A percentile compares a stretch with the other conserved stretches of the same genome.
phyloP scores from a whole-genome alignment of 345 rosid genomes.

The Aquilaria malaccensis region DNA sequence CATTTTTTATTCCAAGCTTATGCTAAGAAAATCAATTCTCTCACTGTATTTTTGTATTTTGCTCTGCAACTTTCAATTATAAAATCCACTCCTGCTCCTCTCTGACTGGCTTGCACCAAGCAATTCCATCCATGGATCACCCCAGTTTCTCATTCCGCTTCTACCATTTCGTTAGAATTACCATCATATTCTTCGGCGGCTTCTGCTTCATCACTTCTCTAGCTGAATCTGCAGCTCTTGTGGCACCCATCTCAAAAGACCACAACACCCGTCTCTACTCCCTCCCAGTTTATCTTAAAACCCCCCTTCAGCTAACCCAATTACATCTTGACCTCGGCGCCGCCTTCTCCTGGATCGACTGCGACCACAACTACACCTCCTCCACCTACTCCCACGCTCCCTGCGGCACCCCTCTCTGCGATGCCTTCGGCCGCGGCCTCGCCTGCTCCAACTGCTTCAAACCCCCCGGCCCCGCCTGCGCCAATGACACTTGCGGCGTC shows the following conservation, averaged over 20 bases:
- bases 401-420: conserved; percentile 55
- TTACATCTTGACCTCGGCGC: conserved; percentile 60
- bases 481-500: conserved; percentile 53
- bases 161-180: too few species aligned
- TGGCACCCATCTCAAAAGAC: conserved; percentile 24
- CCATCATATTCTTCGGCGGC: background rate
- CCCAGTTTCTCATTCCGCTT: too few species aligned
- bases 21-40: too few species aligned
- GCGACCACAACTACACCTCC: conserved; percentile 45
- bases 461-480: conserved; percentile 55
- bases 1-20: too few species aligned
- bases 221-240: conserved; percentile 2
- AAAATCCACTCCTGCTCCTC: too few species aligned
- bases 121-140: too few species aligned
- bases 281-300: conserved; percentile 18
- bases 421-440: conserved; percentile 22
- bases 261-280: conserved; percentile 21
- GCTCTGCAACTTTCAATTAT: too few species aligned
- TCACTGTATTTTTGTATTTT: too few species aligned
- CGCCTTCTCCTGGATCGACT: conserved; percentile 52
- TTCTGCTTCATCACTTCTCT: conserved; percentile 3
- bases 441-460: conserved; percentile 44
- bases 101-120: too few species aligned
- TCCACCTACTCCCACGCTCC: conserved; percentile 41
- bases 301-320: conserved; percentile 23